phyloP scores from a whole-genome alignment of 139 green algal genomes.

The Micractinium conductrix region DNA sequence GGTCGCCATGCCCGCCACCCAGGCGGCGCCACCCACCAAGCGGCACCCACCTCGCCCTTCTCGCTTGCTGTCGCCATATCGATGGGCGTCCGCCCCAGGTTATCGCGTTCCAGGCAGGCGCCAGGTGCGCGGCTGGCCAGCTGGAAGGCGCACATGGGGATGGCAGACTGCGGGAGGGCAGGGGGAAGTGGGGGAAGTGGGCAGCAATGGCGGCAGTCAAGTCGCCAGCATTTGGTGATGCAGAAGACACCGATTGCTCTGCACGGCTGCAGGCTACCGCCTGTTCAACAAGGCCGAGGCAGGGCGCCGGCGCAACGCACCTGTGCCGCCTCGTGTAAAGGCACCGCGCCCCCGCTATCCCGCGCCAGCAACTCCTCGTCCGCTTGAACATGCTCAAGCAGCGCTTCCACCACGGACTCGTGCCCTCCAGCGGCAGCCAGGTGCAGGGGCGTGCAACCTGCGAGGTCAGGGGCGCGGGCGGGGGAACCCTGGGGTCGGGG shows the following conservation, averaged over 20 bases:
- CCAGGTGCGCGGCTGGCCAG: conserved; percentile 56
- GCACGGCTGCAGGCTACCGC: background rate
- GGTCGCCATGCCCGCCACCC: too few species aligned
- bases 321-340: too few species aligned
- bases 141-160: conserved; percentile 76
- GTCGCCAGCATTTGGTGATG: too few species aligned
- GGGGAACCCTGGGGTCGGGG: background rate
- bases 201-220: too few species aligned
- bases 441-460: conserved; percentile 66
- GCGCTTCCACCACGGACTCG: conserved; percentile 64
- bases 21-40: background rate
- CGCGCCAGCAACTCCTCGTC: too few species aligned
- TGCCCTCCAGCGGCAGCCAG: conserved; percentile 64
- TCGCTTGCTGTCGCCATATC: conserved; percentile 63
- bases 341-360: too few species aligned
- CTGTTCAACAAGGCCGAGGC: too few species aligned
- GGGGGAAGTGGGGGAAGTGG: too few species aligned
- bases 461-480: background rate
- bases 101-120: conserved; percentile 57
- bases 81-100: conserved; percentile 55
- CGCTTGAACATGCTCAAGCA: too few species aligned
- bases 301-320: too few species aligned
- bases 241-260: too few species aligned
- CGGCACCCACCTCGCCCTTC: conserved; percentile 51
- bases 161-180: conserved; percentile 44